Base-by-base conservation (phyloP, 1,284 basidiomycete species). In the Naganishia albida region DNA sequence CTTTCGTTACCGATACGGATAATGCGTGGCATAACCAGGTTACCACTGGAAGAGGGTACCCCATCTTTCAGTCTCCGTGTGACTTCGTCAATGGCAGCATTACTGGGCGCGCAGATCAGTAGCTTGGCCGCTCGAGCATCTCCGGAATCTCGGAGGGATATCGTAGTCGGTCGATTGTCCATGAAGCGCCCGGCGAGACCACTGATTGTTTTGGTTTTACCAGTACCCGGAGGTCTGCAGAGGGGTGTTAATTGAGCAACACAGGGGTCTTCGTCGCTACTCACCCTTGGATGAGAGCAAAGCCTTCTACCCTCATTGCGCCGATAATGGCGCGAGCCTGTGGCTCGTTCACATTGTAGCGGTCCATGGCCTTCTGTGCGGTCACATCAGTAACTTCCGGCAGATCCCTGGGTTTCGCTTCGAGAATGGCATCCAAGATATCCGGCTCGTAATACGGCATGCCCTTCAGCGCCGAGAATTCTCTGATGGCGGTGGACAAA, bases 191-290 rank as follows among this genome's bases (percentile, higher is more conserved):
- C 88, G 2, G 97, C 89, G n/a, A 99, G 83, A 20, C 91, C 93
- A 72, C 93, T 91, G 70, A 99, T 99, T 0, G 96, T 99, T 56
- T 93, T 97, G 12, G 96, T 99, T 80, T 99, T 99, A 46, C 96
- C 96, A 0, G 96, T 99, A 70, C 96, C 96, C 1, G 96, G 96
- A 30, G 96, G 96, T 54, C 93, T 93, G 71, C 3, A 43, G 60
- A 50, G 39, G 10, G 52, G 63, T n/a, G 12, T 34, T 23, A 42
- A 40, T 12, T 8, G 18, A 25, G 30, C 15, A 12, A 30, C 25
- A 15, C 8, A 20, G 10, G 49, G 15, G 8, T 23, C 40, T 2
- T n/a, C 18, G 40, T 10, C 6, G 0, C 0, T 3, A 79, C 85
- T 69, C 74, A 94, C 93, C 95, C 96, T 83, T 99, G 96, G 65